phyloP scores from a whole-genome alignment of 176 grass and related monocot species.

The Hsuehochloa calcarea region DNA sequence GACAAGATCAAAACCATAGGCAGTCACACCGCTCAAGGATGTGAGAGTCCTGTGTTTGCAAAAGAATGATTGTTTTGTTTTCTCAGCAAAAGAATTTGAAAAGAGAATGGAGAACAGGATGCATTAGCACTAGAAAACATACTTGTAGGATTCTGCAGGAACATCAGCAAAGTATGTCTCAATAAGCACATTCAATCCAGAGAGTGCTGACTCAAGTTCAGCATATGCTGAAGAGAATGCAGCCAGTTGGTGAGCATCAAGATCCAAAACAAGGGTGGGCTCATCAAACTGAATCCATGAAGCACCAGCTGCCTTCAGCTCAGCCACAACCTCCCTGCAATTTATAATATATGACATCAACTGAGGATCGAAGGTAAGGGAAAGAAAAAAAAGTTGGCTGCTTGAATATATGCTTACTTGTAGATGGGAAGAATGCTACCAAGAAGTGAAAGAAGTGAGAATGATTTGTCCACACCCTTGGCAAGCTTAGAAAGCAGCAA shows the following conservation, averaged over 20 bases:
- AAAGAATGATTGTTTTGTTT: constrained; percentile 21
- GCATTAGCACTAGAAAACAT: constrained; percentile 28
- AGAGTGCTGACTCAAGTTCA: constrained; percentile 63
- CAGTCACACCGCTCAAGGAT: constrained; percentile 64
- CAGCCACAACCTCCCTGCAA: constrained; percentile 78
- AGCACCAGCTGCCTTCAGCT: constrained; percentile 87
- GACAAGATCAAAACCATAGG: constrained; percentile 85
- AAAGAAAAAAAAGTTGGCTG: constrained; percentile 14
- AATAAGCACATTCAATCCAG: constrained; percentile 86
- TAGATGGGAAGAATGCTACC: constrained; percentile 76
- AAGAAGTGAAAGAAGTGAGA: constrained; percentile 84
- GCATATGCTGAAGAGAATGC: constrained; percentile 73
- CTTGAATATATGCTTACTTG: constrained; percentile 58
- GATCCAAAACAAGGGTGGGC: constrained; percentile 82
- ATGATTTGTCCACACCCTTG: constrained; percentile 94
- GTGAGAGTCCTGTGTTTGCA: constrained; percentile 65
- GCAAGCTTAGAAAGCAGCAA: constrained; percentile 91
- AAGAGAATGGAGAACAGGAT: neutral
- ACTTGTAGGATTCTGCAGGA: constrained; percentile 90
- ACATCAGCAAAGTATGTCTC: constrained; percentile 97
- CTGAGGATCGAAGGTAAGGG: neutral
- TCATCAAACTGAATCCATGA: constrained; percentile 99
- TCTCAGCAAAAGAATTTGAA: neutral
- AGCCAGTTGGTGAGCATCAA: constrained; percentile 72
- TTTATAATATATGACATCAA: constrained; percentile 38